A percentile compares a stretch with the other conserved stretches of the same genome.
phyloP scores from a whole-genome alignment of 164 flowering plant species.

The Vitis amurensis region DNA sequence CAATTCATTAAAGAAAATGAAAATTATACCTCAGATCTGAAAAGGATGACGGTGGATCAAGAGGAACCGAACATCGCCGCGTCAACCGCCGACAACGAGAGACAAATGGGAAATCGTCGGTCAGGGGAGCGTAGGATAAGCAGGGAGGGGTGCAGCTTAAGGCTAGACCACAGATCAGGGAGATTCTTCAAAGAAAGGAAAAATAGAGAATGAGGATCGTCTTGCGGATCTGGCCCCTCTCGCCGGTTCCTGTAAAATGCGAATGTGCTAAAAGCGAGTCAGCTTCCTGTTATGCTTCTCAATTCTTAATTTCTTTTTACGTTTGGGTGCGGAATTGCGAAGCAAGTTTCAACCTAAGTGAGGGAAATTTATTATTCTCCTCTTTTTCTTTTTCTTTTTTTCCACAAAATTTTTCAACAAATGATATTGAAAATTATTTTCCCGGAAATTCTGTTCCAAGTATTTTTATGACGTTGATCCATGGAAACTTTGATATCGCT shows the following conservation, averaged over 20 bases:
- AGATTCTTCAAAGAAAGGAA: neutral
- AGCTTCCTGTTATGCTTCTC: no score
- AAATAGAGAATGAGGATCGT: neutral
- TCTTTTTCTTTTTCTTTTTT: no score
- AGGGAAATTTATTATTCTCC: no score
- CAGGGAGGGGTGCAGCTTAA: neutral
- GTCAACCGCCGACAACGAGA: neutral
- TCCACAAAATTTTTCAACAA: no score
- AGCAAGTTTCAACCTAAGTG: no score
- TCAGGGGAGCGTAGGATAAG: neutral
- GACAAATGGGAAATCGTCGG: neutral
- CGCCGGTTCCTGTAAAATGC: neutral
- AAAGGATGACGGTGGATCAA: conserved; percentile 11
- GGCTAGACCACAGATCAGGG: neutral
- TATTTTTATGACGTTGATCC: no score
- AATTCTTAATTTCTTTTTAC: no score
- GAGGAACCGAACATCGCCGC: neutral
- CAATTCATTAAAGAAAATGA: neutral
- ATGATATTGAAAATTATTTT: no score
- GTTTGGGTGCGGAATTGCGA: no score
- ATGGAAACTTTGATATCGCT: no score
- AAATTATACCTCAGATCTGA: conserved; percentile 36
- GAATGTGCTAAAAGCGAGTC: no score
- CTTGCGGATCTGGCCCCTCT: neutral
- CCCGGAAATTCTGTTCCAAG: no score